Conservation (phyloP, 148 eudicot genomes). For the Pharnaceum exiguum region DNA sequence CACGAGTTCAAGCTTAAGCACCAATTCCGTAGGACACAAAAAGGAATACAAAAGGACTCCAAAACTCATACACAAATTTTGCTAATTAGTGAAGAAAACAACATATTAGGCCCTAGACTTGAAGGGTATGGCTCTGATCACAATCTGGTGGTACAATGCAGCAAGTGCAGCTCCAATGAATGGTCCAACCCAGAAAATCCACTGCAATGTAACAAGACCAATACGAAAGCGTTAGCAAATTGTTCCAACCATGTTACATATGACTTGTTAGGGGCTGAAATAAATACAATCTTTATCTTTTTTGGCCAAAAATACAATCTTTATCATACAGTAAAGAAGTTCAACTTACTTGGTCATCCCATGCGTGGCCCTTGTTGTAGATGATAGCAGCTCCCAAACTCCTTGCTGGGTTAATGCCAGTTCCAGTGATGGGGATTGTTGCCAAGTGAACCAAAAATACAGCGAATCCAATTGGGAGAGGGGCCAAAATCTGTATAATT, state of each 20-base stretch:
- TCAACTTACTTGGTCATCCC: conserved; percentile 40
- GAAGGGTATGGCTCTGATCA: conserved; percentile 73
- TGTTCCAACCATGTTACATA: no score
- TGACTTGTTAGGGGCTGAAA: neutral
- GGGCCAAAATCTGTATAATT: conserved; percentile 39
- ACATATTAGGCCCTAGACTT: conserved; percentile 25
- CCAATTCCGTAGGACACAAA: neutral
- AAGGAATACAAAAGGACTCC: neutral
- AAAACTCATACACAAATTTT: neutral
- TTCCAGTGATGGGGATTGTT: conserved; percentile 55
- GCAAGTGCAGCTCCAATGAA: conserved; percentile 85
- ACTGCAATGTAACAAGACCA: conserved; percentile 45
- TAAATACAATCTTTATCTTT: neutral
- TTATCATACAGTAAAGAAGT: neutral
- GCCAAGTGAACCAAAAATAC: conserved; percentile 53
- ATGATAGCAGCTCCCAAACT: conserved; percentile 53
- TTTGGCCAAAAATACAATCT: no score
- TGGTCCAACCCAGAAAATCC: conserved; percentile 91
- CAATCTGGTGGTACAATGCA: conserved; percentile 55
- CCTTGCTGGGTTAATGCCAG: conserved; percentile 56
- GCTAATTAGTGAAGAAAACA: neutral
- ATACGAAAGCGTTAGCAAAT: no score
- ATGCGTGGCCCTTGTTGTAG: conserved; percentile 36
- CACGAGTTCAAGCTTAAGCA: no score
- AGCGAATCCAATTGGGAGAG: conserved; percentile 53